Evolutionary conservation across 2,329 filamentous ascomycete species (phyloP).

Genomic region (Onygena corvina): DNA sequence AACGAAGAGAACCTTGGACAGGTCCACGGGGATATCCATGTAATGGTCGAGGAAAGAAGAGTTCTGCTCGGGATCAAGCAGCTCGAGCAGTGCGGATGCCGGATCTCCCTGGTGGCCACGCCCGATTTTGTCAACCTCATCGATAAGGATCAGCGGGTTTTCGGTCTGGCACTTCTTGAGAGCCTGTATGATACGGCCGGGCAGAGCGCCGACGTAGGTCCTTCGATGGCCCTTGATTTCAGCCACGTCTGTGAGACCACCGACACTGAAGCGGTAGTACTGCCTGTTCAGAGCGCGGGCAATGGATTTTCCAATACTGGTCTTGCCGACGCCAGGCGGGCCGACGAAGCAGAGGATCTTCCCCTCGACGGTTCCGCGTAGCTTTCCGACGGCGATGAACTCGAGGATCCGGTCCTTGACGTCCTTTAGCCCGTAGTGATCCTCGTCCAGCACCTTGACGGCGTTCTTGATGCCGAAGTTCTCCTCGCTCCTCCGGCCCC

Average conservation of each 20-base stretch:
- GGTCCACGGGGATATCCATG: constrained; percentile 92
- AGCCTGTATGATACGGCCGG: constrained; percentile 93
- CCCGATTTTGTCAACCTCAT: constrained; percentile 97
- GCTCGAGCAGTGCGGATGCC: constrained; percentile 79
- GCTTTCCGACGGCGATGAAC: constrained; percentile 95
- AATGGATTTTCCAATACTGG: constrained; percentile 96
- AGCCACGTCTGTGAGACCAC: constrained; percentile 89
- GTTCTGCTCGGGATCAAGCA: constrained; percentile 95
- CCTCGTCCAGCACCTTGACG: constrained; percentile 80
- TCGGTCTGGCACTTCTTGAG: constrained; percentile 98
- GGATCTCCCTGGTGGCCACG: constrained; percentile 94
- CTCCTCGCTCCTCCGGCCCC: constrained; percentile 88
- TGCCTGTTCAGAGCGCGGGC: constrained; percentile 86
- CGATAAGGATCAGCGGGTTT: constrained; percentile 90
- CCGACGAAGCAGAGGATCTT: constrained; percentile 98
- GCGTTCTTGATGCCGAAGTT: constrained; percentile 94
- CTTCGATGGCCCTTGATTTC: constrained; percentile 97
- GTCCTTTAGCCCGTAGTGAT: constrained; percentile 93
- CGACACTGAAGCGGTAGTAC: constrained; percentile 97
- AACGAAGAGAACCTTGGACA: constrained; percentile 95
- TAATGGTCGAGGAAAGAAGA: constrained; percentile 96
- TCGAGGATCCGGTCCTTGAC: constrained; percentile 97
- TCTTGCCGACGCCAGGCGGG: constrained; percentile 94
- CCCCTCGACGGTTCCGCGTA: constrained; percentile 91
- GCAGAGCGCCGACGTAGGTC: constrained; percentile 90